These are phyloP conservation scores for Ceriops decandra DNA, from an alignment of 345 rosid genomes.

Conservation along the genomic window DNA sequence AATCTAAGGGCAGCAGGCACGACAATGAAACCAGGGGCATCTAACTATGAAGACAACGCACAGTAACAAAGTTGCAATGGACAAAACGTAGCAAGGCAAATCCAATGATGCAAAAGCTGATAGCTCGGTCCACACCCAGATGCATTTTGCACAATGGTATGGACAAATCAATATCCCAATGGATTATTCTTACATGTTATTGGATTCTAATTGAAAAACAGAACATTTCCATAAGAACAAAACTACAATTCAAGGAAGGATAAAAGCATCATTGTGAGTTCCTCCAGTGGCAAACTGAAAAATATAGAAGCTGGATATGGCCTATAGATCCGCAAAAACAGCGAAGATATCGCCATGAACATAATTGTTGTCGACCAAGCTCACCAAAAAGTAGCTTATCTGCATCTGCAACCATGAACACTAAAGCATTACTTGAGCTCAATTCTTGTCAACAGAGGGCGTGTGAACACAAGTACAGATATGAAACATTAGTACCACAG, in stretches of 20 bases:
- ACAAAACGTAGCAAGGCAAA: no score
- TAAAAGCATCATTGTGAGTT: neutral
- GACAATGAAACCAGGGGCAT: no score
- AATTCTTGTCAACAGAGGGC: neutral
- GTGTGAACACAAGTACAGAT: neutral
- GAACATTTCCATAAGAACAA: neutral
- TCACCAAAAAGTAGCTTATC: slow-evolving; percentile 71
- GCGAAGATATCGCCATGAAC: slow-evolving; percentile 58
- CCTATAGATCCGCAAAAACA: slow-evolving; percentile 57
- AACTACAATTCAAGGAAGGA: neutral
- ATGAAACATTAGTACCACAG: no score
- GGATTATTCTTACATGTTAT: slow-evolving; percentile 19
- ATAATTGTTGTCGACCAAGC: slow-evolving; percentile 88
- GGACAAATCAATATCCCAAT: slow-evolving; percentile 21
- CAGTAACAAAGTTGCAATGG: no score
- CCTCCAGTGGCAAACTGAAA: neutral
- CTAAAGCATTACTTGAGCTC: neutral
- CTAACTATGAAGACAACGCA: no score
- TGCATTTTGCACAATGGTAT: no score
- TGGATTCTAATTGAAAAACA: slow-evolving; percentile 2
- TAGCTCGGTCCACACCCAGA: no score
- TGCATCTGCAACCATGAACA: slow-evolving; percentile 56
- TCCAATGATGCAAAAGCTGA: no score
- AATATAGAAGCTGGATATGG: neutral
- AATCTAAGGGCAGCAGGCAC: no score